These are phyloP conservation scores for Fraxinus excelsior DNA, from an alignment of 257 asterid genomes.

Conservation along the genomic window DNA sequence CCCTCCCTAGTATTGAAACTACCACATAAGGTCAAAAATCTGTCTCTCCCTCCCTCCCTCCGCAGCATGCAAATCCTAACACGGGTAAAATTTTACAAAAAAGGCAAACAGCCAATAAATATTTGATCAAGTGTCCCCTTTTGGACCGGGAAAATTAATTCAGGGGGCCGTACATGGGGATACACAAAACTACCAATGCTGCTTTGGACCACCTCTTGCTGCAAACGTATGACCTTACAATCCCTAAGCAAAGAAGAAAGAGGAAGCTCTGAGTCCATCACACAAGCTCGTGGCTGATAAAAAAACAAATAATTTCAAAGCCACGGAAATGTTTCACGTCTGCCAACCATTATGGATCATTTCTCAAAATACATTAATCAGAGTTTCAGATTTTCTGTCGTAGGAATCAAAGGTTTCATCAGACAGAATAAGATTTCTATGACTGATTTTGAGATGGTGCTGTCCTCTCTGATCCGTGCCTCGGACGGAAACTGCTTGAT, in stretches of 20 bases:
- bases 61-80: neutral
- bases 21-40: no score
- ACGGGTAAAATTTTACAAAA: neutral
- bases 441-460: slow-evolving; percentile 61
- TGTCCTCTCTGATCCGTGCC: slow-evolving; percentile 64
- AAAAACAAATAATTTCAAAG: no score
- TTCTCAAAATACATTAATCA: slow-evolving; percentile 40
- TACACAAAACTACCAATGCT: neutral
- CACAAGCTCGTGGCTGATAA: slow-evolving; percentile 39
- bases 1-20: no score
- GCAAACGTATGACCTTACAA: slow-evolving; percentile 18
- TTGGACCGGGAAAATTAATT: neutral
- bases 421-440: slow-evolving; percentile 30
- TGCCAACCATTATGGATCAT: neutral
- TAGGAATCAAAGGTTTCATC: slow-evolving; percentile 35
- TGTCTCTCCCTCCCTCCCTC: no score
- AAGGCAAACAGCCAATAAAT: neutral
- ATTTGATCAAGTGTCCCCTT: neutral
- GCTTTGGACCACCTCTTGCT: neutral
- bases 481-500: slow-evolving; percentile 48
- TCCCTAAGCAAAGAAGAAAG: slow-evolving; percentile 35
- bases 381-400: slow-evolving; percentile 30
- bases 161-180: no score
- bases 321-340: no score
- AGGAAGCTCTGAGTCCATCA: slow-evolving; percentile 48